phyloP scores from a whole-genome alignment of 164 flowering plant species.

The Akebia trifoliata region DNA sequence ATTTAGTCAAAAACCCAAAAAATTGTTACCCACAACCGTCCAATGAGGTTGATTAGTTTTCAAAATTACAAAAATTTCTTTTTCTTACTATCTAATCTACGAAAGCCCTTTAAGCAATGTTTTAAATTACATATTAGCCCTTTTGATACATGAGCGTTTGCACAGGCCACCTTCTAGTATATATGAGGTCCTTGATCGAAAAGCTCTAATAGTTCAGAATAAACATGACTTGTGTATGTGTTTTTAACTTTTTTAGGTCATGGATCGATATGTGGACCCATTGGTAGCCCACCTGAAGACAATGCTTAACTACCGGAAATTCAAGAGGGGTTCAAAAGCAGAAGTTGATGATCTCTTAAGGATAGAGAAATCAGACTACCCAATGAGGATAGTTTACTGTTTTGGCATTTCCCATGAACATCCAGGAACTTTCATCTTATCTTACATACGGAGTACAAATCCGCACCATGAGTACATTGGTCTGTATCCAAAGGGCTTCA shows the following conservation, averaged over 20 bases:
- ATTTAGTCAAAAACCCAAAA: too few species aligned
- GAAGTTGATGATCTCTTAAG: conserved; percentile 86
- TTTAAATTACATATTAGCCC: too few species aligned
- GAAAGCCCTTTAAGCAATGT: too few species aligned
- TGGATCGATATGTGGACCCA: conserved; percentile 97
- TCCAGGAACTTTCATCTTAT: conserved; percentile 86
- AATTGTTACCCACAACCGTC: too few species aligned
- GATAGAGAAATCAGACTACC: conserved; percentile 70
- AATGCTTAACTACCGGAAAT: conserved; percentile 88
- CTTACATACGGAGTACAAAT: conserved; percentile 78
- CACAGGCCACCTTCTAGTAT: background rate
- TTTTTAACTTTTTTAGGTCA: conserved; percentile 46
- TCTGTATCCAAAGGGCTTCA: conserved; percentile 88
- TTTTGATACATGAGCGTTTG: too few species aligned
- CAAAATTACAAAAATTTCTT: too few species aligned
- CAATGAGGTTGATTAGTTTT: too few species aligned
- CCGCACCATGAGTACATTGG: conserved; percentile 94
- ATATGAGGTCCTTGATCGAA: background rate
- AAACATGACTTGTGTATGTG: background rate
- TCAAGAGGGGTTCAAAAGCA: conserved; percentile 68
- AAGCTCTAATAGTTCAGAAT: background rate
- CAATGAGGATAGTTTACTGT: conserved; percentile 80
- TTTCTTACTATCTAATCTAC: too few species aligned
- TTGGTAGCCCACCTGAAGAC: conserved; percentile 73
- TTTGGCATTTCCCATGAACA: conserved; percentile 95